A percentile compares a stretch with the other conserved stretches of the same genome.
Evolutionary conservation across 805 yeast genomes (phyloP).

Genomic region (Ogataea methylovora): DNA sequence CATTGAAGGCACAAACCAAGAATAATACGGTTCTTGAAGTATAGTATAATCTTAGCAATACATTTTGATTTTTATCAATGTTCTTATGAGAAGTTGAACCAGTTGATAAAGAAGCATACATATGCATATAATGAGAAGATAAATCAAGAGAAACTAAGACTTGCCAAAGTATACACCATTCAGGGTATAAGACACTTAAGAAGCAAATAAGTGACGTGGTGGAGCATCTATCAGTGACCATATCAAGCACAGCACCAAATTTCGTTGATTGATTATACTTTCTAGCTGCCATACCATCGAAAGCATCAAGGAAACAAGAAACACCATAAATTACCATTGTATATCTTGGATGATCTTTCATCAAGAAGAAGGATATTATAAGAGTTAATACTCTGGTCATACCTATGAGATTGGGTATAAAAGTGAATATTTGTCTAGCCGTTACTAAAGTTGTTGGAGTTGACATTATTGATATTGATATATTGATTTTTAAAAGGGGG

Average conservation of each 20-base stretch:
- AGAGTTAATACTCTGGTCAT: conserved; percentile 80
- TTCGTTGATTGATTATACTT: conserved; percentile 79
- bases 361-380: conserved; percentile 66
- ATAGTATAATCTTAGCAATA: conserved; percentile 78
- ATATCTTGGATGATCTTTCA: conserved; percentile 76
- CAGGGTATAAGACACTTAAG: conserved; percentile 73
- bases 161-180: conserved; percentile 67
- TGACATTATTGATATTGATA: too few relatives aligned
- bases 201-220: conserved; percentile 90
- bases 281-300: conserved; percentile 95
- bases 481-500: too few relatives aligned
- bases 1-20: conserved; percentile 88
- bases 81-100: conserved; percentile 83
- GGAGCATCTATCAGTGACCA: conserved; percentile 98
- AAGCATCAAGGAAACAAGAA: conserved; percentile 89
- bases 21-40: conserved; percentile 79
- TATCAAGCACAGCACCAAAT: conserved; percentile 95
- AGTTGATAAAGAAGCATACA: conserved; percentile 83
- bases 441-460: neutral
- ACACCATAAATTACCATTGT: conserved; percentile 71
- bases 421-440: conserved; percentile 49
- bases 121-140: conserved; percentile 96
- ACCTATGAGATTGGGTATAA: conserved; percentile 89
- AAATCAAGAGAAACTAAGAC: conserved; percentile 75
- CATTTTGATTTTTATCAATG: conserved; percentile 61